Base-by-base conservation (phyloP, 306 rosid genomes). In the Macrotyloma uniflorum region DNA sequence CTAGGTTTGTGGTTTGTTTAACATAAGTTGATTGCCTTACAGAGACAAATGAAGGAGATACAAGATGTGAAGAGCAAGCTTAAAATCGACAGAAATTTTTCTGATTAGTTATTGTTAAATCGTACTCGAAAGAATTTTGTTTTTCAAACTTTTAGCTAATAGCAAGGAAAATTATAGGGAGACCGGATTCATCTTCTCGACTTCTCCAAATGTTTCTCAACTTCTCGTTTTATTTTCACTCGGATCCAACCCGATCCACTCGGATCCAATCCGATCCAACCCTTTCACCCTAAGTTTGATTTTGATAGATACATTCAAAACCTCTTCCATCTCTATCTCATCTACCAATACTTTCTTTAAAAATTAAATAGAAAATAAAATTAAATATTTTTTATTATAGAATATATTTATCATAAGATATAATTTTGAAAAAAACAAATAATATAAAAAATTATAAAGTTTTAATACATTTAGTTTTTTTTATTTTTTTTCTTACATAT, bases 11-110 rank as follows among this genome's bases (percentile, higher is more conserved):
- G 45, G 74, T 30, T 66, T 33, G 49, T 72, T 51, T 72, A 49
- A 80, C 68, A 46, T 57, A 14, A 72, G 47, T 38, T 55, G 32
- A 74, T 82, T 78, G 66, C 23, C 50, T 74, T 78, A 33, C 88
- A 85, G 88, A 18, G 6, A 28, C 88, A 85, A 70, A 63, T 22
- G 75, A 71, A 74, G 76, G 84, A 85, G 86, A 78, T 85, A 13
- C 23, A 74, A 24, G 57, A 71, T 63, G 79, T 54, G 26, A 78
- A 54, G 73, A 78, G 62, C 4, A 74, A 80, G 23, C 81, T 78
- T 46, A 54, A 61, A 54, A 35, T 18, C 38, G 47, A 50, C 14
- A 58, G 36, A 2, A 68, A 33, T 24, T 50, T 77, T 65, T 58
- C 2, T 45, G 47, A 47, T 20, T 51, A 1, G 32, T 79, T 75